phyloP scores from a whole-genome alignment of 2,329 filamentous ascomycete species.

The Coniochaeta hoffmannii region DNA sequence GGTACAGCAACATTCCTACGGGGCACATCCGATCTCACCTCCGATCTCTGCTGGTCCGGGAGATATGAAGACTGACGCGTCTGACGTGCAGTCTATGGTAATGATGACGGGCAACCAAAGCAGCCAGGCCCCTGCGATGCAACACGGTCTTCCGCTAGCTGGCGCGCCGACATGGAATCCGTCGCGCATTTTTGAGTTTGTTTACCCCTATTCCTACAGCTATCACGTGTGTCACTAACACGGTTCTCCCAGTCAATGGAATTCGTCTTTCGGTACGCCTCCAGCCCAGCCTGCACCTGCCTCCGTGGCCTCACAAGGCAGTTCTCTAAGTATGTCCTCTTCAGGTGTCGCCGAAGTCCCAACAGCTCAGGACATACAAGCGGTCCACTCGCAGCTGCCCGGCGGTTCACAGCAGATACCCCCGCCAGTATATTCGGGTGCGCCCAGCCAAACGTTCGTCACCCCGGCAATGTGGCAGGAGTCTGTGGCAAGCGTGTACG shows the following conservation, averaged over 20 bases:
- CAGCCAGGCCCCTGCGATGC: conserved; percentile 43
- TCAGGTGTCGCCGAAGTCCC: conserved; percentile 47
- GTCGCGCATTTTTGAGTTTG: conserved; percentile 83
- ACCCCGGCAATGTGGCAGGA: conserved; percentile 70
- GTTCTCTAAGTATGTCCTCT: conserved; percentile 45
- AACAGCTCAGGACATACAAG: conserved; percentile 45
- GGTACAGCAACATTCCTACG: conserved; percentile 46
- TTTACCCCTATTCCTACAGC: conserved; percentile 15
- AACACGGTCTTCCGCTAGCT: conserved; percentile 50
- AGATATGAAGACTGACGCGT: conserved; percentile 70
- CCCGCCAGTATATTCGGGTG: conserved; percentile 43
- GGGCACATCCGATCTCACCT: conserved; percentile 67
- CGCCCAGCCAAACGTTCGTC: conserved; percentile 51
- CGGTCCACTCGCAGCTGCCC: conserved; percentile 36
- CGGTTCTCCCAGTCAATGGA: conserved; percentile 69
- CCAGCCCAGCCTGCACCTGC: conserved; percentile 35
- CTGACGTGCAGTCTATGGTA: conserved; percentile 59
- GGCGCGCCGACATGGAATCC: conserved; percentile 75
- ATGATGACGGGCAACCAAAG: conserved; percentile 58
- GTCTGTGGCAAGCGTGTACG: conserved; percentile 61
- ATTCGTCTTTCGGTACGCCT: conserved; percentile 81
- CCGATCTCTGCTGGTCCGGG: conserved; percentile 66
- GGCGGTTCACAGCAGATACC: conserved; percentile 36
- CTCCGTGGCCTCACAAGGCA: conserved; percentile 36
- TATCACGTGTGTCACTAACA: conserved; percentile 18